Evolutionary conservation across 305 asterid species (phyloP).

Genomic region (Ajuga reptans): DNA sequence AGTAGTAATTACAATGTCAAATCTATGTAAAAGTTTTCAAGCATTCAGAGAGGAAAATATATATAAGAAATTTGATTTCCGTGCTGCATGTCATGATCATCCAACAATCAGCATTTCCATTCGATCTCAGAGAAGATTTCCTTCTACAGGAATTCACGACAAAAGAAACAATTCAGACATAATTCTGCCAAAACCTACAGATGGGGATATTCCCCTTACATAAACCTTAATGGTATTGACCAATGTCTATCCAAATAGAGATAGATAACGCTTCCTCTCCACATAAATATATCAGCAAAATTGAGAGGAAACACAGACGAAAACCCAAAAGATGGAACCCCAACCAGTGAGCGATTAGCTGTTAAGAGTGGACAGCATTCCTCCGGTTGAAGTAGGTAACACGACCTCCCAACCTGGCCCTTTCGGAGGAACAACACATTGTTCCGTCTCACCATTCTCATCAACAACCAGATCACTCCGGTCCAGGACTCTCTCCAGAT

Average conservation of each 20-base stretch:
- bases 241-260: constrained; percentile 9
- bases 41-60: no score
- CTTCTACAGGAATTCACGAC: neutral
- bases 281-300: constrained; percentile 22
- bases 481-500: constrained; percentile 66
- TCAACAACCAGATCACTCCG: constrained; percentile 57
- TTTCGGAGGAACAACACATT: constrained; percentile 41
- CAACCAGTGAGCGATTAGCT: constrained; percentile 29
- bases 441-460: constrained; percentile 4
- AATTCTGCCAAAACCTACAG: neutral
- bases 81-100: neutral
- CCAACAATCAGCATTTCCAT: neutral
- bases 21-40: neutral
- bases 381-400: constrained; percentile 64
- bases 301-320: constrained; percentile 25
- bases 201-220: neutral
- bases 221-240: neutral
- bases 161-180: neutral
- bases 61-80: neutral
- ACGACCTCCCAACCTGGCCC: constrained; percentile 99
- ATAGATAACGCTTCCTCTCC: constrained; percentile 26
- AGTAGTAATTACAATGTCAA: no score
- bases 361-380: constrained; percentile 74
- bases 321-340: neutral
- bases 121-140: neutral